These are phyloP conservation scores for Pseudoneurospora amorphoporcata DNA, from an alignment of 495 filamentous ascomycete genomes.

Conservation along the genomic window DNA sequence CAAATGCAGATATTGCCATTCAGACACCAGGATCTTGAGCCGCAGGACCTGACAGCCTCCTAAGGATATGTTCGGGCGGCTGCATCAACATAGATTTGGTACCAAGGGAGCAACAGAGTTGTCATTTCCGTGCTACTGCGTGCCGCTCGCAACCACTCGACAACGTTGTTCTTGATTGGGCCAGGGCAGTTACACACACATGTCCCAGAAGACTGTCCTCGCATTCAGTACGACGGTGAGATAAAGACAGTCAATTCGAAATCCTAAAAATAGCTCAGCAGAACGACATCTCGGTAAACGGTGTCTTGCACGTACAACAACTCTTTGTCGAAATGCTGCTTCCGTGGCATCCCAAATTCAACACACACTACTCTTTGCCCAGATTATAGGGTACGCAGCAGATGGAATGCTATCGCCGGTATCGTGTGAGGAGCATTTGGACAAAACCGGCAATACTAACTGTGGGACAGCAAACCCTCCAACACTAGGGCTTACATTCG, in stretches of 20 bases:
- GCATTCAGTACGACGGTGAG: neutral
- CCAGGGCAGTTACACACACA: neutral
- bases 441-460: neutral
- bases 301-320: neutral
- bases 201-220: neutral
- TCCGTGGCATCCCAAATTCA: neutral
- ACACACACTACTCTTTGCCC: neutral
- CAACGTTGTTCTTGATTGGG: constrained; percentile 3
- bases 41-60: constrained; percentile 2
- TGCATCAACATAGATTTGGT: constrained; percentile 4
- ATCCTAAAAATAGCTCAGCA: neutral
- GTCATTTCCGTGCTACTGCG: constrained; percentile 14
- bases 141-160: constrained; percentile 14
- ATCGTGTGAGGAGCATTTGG: constrained; percentile 1
- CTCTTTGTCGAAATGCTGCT: neutral
- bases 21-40: neutral
- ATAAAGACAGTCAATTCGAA: neutral
- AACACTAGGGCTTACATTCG: neutral
- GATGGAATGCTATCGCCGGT: neutral
- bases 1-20: constrained; percentile 12
- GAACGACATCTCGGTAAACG: neutral
- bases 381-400: neutral
- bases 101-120: constrained; percentile 4
- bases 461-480: neutral
- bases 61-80: neutral